Evolutionary conservation across 2,329 filamentous ascomycete genomes (phyloP).

Genomic region (Apiospora pterosperma): DNA sequence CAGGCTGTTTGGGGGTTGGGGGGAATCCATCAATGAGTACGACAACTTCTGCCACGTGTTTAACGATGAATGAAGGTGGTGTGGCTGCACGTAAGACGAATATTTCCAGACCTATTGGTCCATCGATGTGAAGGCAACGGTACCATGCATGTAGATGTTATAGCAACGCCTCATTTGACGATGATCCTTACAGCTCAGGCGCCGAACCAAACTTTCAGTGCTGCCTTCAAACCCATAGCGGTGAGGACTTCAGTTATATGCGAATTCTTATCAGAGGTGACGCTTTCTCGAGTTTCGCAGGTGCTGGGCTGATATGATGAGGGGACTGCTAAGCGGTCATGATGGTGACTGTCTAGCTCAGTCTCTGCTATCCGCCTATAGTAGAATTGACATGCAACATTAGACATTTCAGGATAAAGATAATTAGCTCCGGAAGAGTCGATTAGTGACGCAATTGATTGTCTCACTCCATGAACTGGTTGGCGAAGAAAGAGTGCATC

Average conservation of each 20-base stretch:
- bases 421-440: not conserved
- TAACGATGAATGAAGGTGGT: not conserved
- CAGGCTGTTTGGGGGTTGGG: not conserved
- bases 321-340: not conserved
- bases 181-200: not conserved
- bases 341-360: not conserved
- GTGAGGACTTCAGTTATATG: not conserved
- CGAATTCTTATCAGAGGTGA: not conserved
- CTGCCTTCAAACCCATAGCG: not conserved
- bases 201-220: not conserved
- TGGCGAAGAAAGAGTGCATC: too few species aligned
- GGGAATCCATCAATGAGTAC: not conserved
- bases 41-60: not conserved
- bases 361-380: not conserved
- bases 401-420: not conserved
- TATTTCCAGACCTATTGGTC: not conserved
- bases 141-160: not conserved
- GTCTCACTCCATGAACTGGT: too few species aligned
- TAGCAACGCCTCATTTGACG: not conserved
- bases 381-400: not conserved
- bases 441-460: not conserved
- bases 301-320: not conserved
- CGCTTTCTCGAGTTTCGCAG: not conserved
- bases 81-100: not conserved
- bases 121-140: not conserved